Conservation (phyloP, 345 rosid species). For the Moricandia arvensis region DNA sequence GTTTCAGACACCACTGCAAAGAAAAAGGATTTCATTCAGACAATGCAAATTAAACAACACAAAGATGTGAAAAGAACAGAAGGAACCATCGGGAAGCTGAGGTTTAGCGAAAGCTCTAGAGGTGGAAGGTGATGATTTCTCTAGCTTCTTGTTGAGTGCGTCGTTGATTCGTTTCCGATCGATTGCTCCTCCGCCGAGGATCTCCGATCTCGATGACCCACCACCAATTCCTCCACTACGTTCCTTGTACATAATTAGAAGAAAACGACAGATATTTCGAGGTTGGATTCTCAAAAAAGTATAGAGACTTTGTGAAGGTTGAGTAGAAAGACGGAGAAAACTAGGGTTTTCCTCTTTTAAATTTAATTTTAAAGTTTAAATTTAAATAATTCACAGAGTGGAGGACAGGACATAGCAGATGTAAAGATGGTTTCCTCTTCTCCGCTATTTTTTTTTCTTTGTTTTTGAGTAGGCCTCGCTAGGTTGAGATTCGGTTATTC, state of each 20-base stretch:
- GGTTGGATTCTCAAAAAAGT: slow-evolving; percentile 29
- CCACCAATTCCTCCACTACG: slow-evolving; percentile 25
- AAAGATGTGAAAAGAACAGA: not conserved
- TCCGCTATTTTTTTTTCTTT: not conserved
- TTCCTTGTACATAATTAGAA: slow-evolving; percentile 50
- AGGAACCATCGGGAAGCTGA: slow-evolving; percentile 44
- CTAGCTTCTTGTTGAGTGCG: slow-evolving; percentile 80
- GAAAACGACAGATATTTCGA: not conserved
- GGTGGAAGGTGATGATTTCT: slow-evolving; percentile 26
- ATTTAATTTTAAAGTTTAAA: not conserved
- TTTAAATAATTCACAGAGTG: slow-evolving; percentile 19
- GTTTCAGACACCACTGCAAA: slow-evolving; percentile 75
- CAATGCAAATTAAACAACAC: not conserved
- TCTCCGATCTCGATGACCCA: slow-evolving; percentile 31
- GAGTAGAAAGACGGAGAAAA: slow-evolving; percentile 41
- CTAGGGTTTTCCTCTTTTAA: slow-evolving; percentile 40
- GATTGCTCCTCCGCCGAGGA: slow-evolving; percentile 44
- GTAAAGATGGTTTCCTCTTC: slow-evolving; percentile 14
- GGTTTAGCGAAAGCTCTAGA: slow-evolving; percentile 49
- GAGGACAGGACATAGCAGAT: slow-evolving; percentile 32
- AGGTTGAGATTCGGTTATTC: too few relatives aligned
- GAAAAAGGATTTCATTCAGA: not conserved
- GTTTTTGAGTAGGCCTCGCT: too few relatives aligned
- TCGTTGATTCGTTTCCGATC: slow-evolving; percentile 93
- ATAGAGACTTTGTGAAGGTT: slow-evolving; percentile 16